Conservation (phyloP, 2,329 filamentous ascomycete species). For the Trichoderma cornu-damae region DNA sequence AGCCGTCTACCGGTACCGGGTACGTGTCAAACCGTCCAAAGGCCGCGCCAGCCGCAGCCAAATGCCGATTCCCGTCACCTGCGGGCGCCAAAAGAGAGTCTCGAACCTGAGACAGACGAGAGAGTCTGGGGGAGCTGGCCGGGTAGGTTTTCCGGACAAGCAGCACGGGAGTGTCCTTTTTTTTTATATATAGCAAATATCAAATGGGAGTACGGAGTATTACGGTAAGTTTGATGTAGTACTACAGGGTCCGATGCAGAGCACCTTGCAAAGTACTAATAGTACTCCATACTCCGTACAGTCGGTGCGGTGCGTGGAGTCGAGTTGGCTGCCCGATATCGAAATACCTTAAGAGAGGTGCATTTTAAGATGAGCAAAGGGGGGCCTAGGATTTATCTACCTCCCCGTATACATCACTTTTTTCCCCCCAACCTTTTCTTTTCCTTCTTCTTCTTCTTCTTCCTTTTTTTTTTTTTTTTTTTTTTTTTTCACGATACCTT, state of each 20-base stretch:
- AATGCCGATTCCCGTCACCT: background rate
- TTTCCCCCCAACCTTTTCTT: too few species aligned
- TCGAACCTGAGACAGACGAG: conserved; percentile 10
- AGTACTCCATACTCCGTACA: too few species aligned
- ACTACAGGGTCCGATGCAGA: too few species aligned
- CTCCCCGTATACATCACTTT: background rate
- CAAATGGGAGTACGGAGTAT: too few species aligned
- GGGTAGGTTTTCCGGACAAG: too few species aligned
- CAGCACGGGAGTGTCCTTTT: too few species aligned
- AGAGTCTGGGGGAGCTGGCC: background rate
- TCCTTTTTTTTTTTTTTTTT: background rate
- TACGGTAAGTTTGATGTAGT: too few species aligned
- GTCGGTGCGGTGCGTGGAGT: too few species aligned
- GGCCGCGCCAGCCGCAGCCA: conserved; percentile 4
- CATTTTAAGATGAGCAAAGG: conserved; percentile 1
- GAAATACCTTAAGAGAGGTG: background rate
- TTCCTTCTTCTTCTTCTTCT: too few species aligned
- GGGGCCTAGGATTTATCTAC: background rate
- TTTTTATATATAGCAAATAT: too few species aligned
- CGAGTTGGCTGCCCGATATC: background rate
- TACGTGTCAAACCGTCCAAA: background rate
- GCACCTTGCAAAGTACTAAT: too few species aligned
- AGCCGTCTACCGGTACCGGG: background rate
- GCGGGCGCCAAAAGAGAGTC: conserved; percentile 5
- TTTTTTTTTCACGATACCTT: background rate